phyloP scores from a whole-genome alignment of 208 protist genomes.

The Acanthamoeba healyi region DNA sequence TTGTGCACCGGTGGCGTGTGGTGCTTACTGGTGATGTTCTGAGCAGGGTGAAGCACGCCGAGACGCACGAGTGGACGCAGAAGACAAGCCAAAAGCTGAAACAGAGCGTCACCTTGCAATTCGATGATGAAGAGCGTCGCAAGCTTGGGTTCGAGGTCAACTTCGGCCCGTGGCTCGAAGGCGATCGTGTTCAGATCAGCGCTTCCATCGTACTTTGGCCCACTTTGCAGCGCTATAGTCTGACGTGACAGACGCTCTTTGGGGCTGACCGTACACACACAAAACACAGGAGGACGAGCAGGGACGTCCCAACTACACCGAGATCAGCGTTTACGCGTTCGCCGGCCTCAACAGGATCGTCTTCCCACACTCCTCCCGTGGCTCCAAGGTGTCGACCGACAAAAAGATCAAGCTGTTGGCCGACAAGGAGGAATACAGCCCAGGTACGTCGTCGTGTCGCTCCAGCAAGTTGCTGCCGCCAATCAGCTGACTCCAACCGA shows the following conservation, averaged over 20 bases:
- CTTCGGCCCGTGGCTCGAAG: conserved; percentile 9
- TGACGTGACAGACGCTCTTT: too few relatives aligned
- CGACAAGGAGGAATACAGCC: conserved; percentile 40
- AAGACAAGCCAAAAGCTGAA: conserved; percentile 17
- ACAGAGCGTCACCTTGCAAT: background rate
- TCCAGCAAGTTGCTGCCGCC: background rate
- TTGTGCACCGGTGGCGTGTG: background rate
- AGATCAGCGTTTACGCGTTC: conserved; percentile 5
- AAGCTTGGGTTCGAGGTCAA: background rate
- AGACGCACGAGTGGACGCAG: background rate
- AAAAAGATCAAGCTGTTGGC: conserved; percentile 21
- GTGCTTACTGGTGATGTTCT: background rate
- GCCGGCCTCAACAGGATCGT: conserved; percentile 48
- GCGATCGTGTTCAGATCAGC: background rate
- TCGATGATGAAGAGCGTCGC: background rate
- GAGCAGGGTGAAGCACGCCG: background rate
- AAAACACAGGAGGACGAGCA: background rate
- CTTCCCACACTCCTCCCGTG: background rate
- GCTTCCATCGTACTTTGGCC: background rate
- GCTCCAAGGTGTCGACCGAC: background rate
- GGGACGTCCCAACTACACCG: background rate
- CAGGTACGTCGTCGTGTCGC: background rate
- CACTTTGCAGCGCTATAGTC: background rate
- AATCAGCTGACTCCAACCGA: background rate
- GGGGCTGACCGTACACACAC: background rate